Conservation (phyloP, 371 early-diverging fungal species). For the Syncephalastrum sp. region DNA sequence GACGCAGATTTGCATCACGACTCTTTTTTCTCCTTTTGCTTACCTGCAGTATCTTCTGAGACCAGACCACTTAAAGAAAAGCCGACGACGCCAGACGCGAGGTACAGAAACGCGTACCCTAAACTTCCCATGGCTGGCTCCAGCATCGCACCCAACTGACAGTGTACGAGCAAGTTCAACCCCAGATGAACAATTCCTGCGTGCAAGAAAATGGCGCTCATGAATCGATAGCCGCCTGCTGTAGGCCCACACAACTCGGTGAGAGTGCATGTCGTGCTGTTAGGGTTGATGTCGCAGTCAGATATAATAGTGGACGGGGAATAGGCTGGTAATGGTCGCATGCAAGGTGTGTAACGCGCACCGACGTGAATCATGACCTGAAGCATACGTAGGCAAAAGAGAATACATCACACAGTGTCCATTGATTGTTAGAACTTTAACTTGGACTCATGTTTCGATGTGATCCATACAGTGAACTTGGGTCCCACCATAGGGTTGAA, state of each 20-base stretch:
- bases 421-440: background rate
- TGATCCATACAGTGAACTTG: constrained; percentile 40
- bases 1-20: too few relatives aligned
- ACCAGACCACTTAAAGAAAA: constrained; percentile 73
- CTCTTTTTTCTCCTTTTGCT: constrained; percentile 4
- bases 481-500: constrained; percentile 69
- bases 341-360: constrained; percentile 65
- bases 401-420: too few relatives aligned
- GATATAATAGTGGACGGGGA: constrained; percentile 4
- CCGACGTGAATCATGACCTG: constrained; percentile 56
- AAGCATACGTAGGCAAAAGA: background rate
- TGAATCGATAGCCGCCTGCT: constrained; percentile 52
- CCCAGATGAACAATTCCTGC: constrained; percentile 70
- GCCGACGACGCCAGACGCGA: constrained; percentile 68
- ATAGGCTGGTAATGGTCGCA: constrained; percentile 44
- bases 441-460: background rate
- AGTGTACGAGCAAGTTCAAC: constrained; percentile 66
- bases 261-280: constrained; percentile 39
- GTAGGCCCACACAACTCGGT: constrained; percentile 49
- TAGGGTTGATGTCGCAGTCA: constrained; percentile 21
- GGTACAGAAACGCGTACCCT: constrained; percentile 66
- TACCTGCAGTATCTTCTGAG: constrained; percentile 32
- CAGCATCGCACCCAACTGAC: constrained; percentile 59
- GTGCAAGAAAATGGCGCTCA: constrained; percentile 75
- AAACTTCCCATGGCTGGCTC: constrained; percentile 70